Conservation (phyloP, 495 filamentous ascomycete species). For the Sordaria brevicollis region DNA sequence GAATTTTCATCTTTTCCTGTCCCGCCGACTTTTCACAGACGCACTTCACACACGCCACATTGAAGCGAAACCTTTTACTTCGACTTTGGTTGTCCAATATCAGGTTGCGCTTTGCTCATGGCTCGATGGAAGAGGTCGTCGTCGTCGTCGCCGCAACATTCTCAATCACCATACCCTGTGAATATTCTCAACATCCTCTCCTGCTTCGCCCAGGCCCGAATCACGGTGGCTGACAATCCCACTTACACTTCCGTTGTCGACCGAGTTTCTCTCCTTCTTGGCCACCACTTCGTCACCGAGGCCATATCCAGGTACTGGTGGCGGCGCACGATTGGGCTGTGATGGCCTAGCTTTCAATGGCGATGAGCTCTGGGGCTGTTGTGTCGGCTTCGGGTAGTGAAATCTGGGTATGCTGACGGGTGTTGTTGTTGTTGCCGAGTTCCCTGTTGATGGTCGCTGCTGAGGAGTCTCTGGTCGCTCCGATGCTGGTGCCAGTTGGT, state of each 20-base stretch:
- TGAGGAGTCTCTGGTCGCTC: not conserved
- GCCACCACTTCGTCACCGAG: not conserved
- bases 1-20: not conserved
- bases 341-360: slow-evolving; percentile 22
- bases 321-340: slow-evolving; percentile 29
- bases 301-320: slow-evolving; percentile 18
- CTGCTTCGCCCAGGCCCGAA: not conserved
- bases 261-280: not conserved
- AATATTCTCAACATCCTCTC: slow-evolving; percentile 4
- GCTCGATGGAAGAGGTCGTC: not conserved
- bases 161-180: not conserved
- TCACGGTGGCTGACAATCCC: not conserved
- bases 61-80: not conserved
- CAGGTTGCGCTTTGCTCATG: not conserved
- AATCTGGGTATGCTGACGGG: slow-evolving; percentile 4
- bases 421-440: slow-evolving; percentile 4
- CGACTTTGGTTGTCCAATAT: not conserved
- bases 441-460: not conserved
- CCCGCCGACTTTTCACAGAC: not conserved
- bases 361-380: not conserved
- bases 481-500: slow-evolving; percentile 4
- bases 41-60: not conserved
- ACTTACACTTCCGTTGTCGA: not conserved
- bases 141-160: not conserved
- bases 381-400: slow-evolving; percentile 12